Evolutionary conservation across 2,329 filamentous ascomycete genomes (phyloP).

Genomic region (Diaporthe vexans): DNA sequence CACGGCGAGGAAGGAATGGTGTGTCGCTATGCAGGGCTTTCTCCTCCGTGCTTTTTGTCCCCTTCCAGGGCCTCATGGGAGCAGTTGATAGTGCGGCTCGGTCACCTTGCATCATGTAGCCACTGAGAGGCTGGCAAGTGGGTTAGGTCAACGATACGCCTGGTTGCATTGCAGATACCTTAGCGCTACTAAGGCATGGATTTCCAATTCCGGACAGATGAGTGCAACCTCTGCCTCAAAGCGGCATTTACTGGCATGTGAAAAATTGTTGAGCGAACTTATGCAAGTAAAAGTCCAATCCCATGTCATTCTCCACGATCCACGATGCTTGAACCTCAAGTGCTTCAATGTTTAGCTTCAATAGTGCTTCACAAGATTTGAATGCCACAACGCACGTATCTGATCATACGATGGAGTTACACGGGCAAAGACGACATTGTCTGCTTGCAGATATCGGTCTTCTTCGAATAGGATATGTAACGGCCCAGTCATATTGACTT

Average conservation of each 20-base stretch:
- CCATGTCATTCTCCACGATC: background rate
- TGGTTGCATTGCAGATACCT: conserved; percentile 18
- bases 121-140: background rate
- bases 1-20: background rate
- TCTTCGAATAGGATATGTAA: background rate
- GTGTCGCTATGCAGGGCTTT: background rate
- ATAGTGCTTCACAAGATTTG: background rate
- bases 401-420: background rate
- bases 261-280: background rate
- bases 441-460: background rate
- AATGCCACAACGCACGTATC: background rate
- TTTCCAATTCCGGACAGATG: background rate
- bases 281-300: background rate
- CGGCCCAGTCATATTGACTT: no score
- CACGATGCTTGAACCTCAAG: background rate
- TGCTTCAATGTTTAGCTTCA: background rate
- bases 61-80: no score
- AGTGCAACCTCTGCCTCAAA: background rate
- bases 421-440: background rate
- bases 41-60: background rate
- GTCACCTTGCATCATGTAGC: background rate
- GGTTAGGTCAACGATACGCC: background rate
- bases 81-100: conserved; percentile 2
- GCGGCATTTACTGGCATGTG: conserved; percentile 11
- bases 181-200: background rate